Evolutionary conservation across 306 rosid species (phyloP), one percentile per base, ranked within the genome.

Genomic region (Leucaena leucocephala): DNA sequence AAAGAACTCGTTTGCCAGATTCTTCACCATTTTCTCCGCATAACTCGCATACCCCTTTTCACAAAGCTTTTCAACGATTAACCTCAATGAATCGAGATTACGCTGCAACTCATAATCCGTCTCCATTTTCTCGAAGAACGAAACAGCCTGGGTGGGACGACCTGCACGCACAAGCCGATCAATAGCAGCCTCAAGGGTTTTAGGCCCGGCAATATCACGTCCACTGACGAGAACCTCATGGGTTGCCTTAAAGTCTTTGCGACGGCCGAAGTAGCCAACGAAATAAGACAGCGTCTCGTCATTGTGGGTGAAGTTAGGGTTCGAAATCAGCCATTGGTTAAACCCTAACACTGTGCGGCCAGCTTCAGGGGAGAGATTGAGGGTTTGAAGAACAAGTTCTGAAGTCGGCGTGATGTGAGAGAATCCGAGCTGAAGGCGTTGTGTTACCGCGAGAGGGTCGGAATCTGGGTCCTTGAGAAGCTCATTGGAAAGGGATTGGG

Each of bases 11-110:
- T 72, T 87, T 0, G 97, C 91, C 79, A 92, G 75, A 76, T 69
- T 82, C 84, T 85, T 92, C 66, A 91, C 94, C 95, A 90, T 85
- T 78, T 71, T 90, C 88, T 92, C 97, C 1, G 97, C 98, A 36
- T 77, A 71, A 57, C 88, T 91, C 2, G 90, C 97, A 40, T 22
- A 88, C 34, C 98, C 96, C 3, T 80, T 84, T 8, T 86, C 87
- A 21, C 93, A 94, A 3, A 94, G 94, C 81, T 87, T 91, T 81
- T 85, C 94, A 21, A 90, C 92, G 2, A 93, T 88, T 55, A 92
- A 21, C 21, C 71, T 81, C 14, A 88, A 82, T 15, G 97, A 86
- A 39, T 22, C 76, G 4, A 79, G 87, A 21, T 88, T 90, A 57
- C 95, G 84, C 76, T 85, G 80, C 35, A 94, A 42, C 7, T 90